These are phyloP conservation scores for Cyclanthera cordifolia DNA, from an alignment of 306 rosid species.

Conservation along the genomic window DNA sequence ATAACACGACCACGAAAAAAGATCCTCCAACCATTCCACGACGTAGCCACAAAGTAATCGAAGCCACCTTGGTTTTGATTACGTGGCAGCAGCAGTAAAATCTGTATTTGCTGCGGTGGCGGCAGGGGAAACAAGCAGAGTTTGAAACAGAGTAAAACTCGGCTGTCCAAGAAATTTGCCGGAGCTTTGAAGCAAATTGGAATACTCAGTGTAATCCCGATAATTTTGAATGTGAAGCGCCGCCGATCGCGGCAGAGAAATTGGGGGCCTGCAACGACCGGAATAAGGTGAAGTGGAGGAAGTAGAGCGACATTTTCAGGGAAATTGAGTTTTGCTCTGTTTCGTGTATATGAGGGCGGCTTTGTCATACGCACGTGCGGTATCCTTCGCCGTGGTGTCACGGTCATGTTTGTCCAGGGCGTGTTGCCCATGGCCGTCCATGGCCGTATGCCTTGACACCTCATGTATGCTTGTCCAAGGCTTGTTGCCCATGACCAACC, in stretches of 20 bases:
- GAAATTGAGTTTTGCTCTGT: conserved; percentile 88
- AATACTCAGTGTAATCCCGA: conserved; percentile 54
- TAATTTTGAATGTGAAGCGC: conserved; percentile 17
- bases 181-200: conserved; percentile 53
- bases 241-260: neutral
- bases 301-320: conserved; percentile 62
- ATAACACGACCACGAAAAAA: conserved; percentile 36
- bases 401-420: no score
- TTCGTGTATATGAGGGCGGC: conserved; percentile 87
- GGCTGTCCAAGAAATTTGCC: conserved; percentile 37
- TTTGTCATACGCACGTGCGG: conserved; percentile 86
- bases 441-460: no score
- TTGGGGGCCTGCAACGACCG: neutral
- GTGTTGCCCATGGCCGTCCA: no score
- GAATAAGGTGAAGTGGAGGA: conserved; percentile 16
- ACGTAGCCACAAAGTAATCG: conserved; percentile 24
- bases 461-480: no score
- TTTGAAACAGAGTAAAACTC: conserved; percentile 11
- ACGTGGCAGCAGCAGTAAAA: conserved; percentile 30
- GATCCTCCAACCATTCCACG: conserved; percentile 45
- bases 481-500: no score
- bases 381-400: conserved; percentile 94
- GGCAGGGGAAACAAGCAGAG: conserved; percentile 51
- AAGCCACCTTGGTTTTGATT: conserved; percentile 19
- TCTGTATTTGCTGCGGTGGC: conserved; percentile 38